Conservation (phyloP, 768 basidiomycete species). For the Neoboletus subvelutipes region DNA sequence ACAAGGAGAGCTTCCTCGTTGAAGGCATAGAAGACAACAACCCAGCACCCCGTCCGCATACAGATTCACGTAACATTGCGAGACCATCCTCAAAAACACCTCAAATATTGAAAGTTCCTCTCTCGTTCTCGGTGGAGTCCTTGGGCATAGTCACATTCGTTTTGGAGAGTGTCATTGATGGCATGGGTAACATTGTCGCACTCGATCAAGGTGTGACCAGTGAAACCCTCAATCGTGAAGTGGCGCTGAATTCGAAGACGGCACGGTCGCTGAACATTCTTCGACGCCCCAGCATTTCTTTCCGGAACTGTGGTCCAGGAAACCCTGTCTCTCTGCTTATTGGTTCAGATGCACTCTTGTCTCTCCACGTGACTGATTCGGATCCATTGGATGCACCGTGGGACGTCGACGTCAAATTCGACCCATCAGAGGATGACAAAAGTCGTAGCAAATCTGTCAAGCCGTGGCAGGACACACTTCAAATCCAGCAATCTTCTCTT, state of each 20-base stretch:
- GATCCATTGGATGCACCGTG: conserved; percentile 68
- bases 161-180: conserved; percentile 81
- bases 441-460: conserved; percentile 43
- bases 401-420: conserved; percentile 63
- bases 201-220: conserved; percentile 37
- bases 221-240: conserved; percentile 21
- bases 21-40: conserved; percentile 77
- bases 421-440: conserved; percentile 46
- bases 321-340: conserved; percentile 68
- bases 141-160: conserved; percentile 71
- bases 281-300: conserved; percentile 67
- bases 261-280: conserved; percentile 69
- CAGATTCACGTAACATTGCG: conserved; percentile 24
- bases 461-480: conserved; percentile 64
- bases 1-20: conserved; percentile 69
- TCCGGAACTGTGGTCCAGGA: conserved; percentile 72
- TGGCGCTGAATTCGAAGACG: conserved; percentile 42
- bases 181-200: conserved; percentile 71
- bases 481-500: conserved; percentile 48
- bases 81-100: conserved; percentile 35
- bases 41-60: conserved; percentile 31
- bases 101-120: conserved; percentile 64
- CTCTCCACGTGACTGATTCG: conserved; percentile 50
- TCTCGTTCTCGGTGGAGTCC: conserved; percentile 59
- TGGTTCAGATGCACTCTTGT: conserved; percentile 60